Evolutionary conservation across 495 filamentous ascomycete species (phyloP).

Genomic region (Trichoderma virens): DNA sequence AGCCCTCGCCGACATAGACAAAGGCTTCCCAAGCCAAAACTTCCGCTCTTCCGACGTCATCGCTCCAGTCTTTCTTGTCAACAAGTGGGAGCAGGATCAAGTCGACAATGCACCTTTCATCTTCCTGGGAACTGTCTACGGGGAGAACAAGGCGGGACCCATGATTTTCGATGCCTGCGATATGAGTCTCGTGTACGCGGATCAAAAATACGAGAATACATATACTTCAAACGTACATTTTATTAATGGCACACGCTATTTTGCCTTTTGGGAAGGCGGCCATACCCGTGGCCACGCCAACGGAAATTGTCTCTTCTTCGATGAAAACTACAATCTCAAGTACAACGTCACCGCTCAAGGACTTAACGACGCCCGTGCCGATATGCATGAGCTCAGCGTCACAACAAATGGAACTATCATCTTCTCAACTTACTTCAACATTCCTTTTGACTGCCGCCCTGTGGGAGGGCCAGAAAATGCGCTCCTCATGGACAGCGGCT

Average conservation of each 20-base stretch:
- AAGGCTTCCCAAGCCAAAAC: slow-evolving; percentile 30
- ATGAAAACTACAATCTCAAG: slow-evolving; percentile 15
- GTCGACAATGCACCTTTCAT: slow-evolving; percentile 33
- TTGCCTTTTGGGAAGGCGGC: slow-evolving; percentile 18
- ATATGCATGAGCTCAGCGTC: slow-evolving; percentile 16
- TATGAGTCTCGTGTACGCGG: slow-evolving; percentile 17
- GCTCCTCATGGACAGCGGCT: slow-evolving; percentile 16
- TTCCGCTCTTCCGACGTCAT: slow-evolving; percentile 30
- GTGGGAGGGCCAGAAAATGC: slow-evolving; percentile 16
- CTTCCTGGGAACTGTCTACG: slow-evolving; percentile 18
- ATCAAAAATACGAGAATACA: slow-evolving; percentile 10
- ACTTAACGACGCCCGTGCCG: slow-evolving; percentile 2
- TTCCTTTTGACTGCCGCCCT: slow-evolving; percentile 13
- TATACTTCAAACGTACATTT: neutral
- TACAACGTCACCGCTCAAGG: slow-evolving; percentile 14
- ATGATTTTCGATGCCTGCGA: slow-evolving; percentile 16
- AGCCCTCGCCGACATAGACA: slow-evolving; percentile 21
- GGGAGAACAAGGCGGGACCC: slow-evolving; percentile 7
- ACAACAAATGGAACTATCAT: slow-evolving; percentile 13
- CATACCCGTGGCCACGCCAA: slow-evolving; percentile 12
- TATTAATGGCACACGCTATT: slow-evolving; percentile 13
- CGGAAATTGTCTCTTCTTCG: slow-evolving; percentile 15
- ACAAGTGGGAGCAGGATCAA: slow-evolving; percentile 24
- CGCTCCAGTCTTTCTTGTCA: slow-evolving; percentile 34
- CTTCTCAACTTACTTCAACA: slow-evolving; percentile 12